phyloP scores from a whole-genome alignment of 805 yeast species.

The Pichia deserticola region DNA sequence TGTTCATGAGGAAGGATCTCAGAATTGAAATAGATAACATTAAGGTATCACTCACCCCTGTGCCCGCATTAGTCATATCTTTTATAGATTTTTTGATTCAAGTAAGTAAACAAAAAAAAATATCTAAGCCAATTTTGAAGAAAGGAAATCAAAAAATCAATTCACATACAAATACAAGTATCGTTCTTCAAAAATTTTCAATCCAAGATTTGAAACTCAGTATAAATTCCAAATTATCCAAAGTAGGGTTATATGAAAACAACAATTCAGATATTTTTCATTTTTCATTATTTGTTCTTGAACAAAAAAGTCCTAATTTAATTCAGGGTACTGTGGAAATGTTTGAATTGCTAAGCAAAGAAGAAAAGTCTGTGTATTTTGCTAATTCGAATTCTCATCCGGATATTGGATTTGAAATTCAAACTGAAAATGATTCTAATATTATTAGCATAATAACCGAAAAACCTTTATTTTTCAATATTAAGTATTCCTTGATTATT shows the following conservation, averaged over 20 bases:
- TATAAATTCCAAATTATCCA: constrained; percentile 38
- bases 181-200: constrained; percentile 32
- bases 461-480: constrained; percentile 29
- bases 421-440: constrained; percentile 21
- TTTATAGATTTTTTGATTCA: constrained; percentile 33
- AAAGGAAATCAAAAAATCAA: constrained; percentile 15
- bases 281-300: constrained; percentile 30
- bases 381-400: constrained; percentile 28
- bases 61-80: constrained; percentile 32
- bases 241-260: constrained; percentile 36
- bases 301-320: constrained; percentile 35
- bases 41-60: constrained; percentile 37
- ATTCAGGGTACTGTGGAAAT: constrained; percentile 42
- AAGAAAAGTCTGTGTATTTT: constrained; percentile 20
- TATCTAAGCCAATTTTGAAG: constrained; percentile 5
- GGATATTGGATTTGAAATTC: constrained; percentile 49
- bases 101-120: constrained; percentile 14
- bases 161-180: constrained; percentile 5
- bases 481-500: constrained; percentile 12
- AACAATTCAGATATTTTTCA: constrained; percentile 24
- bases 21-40: constrained; percentile 34
- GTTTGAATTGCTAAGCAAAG: constrained; percentile 21
- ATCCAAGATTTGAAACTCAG: constrained; percentile 34
- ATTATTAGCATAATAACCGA: constrained; percentile 36
- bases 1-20: constrained; percentile 23